These are phyloP conservation scores for Albugo laibachii DNA, from an alignment of 352 stramenopile species.

Conservation along the genomic window DNA sequence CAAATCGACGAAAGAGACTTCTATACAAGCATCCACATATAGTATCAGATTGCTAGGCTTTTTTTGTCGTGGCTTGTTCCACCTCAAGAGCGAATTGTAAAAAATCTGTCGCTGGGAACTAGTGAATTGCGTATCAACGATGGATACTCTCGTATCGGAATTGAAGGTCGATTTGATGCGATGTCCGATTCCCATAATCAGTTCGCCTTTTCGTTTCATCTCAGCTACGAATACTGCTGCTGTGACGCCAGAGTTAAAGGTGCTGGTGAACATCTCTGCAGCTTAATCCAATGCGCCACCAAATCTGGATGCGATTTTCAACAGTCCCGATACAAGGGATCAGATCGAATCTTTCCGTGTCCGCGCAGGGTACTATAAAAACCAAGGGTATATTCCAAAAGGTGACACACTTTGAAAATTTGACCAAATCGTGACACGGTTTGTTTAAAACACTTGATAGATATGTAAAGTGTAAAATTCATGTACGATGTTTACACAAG, in stretches of 20 bases:
- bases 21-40: slow-evolving; percentile 95
- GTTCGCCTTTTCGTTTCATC: slow-evolving; percentile 88
- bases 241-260: slow-evolving; percentile 76
- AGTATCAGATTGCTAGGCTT: slow-evolving; percentile 94
- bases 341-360: slow-evolving; percentile 95
- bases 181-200: slow-evolving; percentile 96
- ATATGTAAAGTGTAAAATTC: too few species aligned
- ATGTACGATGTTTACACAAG: too few species aligned
- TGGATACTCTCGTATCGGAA: slow-evolving; percentile 91
- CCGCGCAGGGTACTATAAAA: too few species aligned
- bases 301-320: slow-evolving; percentile 93
- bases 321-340: slow-evolving; percentile 86
- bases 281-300: slow-evolving; percentile 90
- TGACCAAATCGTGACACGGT: too few species aligned
- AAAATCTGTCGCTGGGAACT: slow-evolving; percentile 88
- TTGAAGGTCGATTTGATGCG: slow-evolving; percentile 91
- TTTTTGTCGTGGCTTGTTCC: slow-evolving; percentile 93
- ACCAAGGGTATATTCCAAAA: too few species aligned
- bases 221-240: slow-evolving; percentile 84
- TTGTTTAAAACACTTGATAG: too few species aligned
- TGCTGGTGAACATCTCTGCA: slow-evolving; percentile 83
- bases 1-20: slow-evolving; percentile 93
- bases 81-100: slow-evolving; percentile 91
- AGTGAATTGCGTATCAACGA: slow-evolving; percentile 88
- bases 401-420: too few species aligned